These are phyloP conservation scores for Yamadazyma diospyri DNA, from an alignment of 1,139 yeast species.

Conservation along the genomic window DNA sequence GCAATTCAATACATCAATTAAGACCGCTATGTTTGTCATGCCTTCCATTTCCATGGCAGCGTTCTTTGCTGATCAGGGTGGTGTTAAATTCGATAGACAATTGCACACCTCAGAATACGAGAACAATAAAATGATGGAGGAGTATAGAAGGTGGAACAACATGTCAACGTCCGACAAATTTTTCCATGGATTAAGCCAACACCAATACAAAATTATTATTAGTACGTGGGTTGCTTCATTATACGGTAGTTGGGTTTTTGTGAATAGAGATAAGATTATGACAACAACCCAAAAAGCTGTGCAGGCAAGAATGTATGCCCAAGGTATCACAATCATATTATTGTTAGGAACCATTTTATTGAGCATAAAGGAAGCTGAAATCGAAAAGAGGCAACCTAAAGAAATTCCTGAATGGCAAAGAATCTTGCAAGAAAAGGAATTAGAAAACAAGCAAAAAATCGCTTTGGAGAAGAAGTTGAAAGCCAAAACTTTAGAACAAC, in stretches of 20 bases:
- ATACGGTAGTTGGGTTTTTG: conserved; percentile 77
- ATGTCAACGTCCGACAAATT: conserved; percentile 44
- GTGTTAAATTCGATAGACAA: conserved; percentile 43
- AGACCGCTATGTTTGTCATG: conserved; percentile 37
- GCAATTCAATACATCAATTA: conserved; percentile 37
- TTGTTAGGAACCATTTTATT: conserved; percentile 63
- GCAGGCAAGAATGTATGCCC: conserved; percentile 94
- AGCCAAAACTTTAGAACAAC: no score
- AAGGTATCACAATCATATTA: conserved; percentile 67
- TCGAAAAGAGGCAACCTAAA: conserved; percentile 30
- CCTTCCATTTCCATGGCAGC: conserved; percentile 41
- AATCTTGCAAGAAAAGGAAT: conserved; percentile 23
- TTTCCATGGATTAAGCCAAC: conserved; percentile 43
- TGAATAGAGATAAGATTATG: conserved; percentile 75
- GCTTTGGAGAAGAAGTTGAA: conserved; percentile 28
- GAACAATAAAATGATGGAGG: conserved; percentile 37
- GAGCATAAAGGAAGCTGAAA: conserved; percentile 59
- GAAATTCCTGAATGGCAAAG: conserved; percentile 43
- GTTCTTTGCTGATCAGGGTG: conserved; percentile 47
- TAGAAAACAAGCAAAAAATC: conserved; percentile 24
- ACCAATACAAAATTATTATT: conserved; percentile 75
- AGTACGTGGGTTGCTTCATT: conserved; percentile 85
- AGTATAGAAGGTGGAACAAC: conserved; percentile 49
- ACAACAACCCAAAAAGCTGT: conserved; percentile 81
- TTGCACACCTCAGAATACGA: conserved; percentile 34